phyloP scores from a whole-genome alignment of 1,284 basidiomycete genomes.

The Papiliotrema flavescens region DNA sequence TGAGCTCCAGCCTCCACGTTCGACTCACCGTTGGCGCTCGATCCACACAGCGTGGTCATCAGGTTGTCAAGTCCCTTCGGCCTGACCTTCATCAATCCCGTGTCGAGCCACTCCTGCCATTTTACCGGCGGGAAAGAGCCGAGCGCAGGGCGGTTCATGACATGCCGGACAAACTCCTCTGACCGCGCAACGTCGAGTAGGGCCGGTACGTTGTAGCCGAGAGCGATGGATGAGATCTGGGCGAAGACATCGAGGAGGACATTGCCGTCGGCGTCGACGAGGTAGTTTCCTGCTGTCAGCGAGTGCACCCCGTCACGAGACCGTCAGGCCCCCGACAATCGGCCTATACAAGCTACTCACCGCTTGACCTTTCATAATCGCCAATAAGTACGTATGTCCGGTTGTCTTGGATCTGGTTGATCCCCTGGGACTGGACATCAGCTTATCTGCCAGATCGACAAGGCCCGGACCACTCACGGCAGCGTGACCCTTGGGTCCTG shows the following conservation, averaged over 20 bases:
- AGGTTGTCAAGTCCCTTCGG: slow-evolving; percentile 54
- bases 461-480: not conserved
- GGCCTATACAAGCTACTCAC: slow-evolving; percentile 56
- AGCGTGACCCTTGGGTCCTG: slow-evolving; percentile 1
- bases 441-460: not conserved
- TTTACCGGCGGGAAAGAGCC: slow-evolving; percentile 55
- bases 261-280: slow-evolving; percentile 57
- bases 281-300: slow-evolving; percentile 47
- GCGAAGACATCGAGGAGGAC: slow-evolving; percentile 55
- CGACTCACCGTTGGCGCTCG: slow-evolving; percentile 48
- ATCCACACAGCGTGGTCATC: slow-evolving; percentile 45
- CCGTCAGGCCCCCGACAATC: slow-evolving; percentile 35
- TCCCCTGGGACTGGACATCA: slow-evolving; percentile 2
- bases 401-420: slow-evolving; percentile 3
- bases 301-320: not conserved
- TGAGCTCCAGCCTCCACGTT: slow-evolving; percentile 24
- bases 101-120: slow-evolving; percentile 51
- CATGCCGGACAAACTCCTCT: slow-evolving; percentile 32
- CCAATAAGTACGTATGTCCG: slow-evolving; percentile 1
- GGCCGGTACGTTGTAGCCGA: slow-evolving; percentile 54
- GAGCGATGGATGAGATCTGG: slow-evolving; percentile 52
- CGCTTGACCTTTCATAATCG: slow-evolving; percentile 2
- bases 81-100: slow-evolving; percentile 52
- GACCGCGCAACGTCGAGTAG: slow-evolving; percentile 44
- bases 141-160: slow-evolving; percentile 55